Evolutionary conservation across 345 rosid genomes (phyloP).

Genomic region (Eucalyptus curtisii): DNA sequence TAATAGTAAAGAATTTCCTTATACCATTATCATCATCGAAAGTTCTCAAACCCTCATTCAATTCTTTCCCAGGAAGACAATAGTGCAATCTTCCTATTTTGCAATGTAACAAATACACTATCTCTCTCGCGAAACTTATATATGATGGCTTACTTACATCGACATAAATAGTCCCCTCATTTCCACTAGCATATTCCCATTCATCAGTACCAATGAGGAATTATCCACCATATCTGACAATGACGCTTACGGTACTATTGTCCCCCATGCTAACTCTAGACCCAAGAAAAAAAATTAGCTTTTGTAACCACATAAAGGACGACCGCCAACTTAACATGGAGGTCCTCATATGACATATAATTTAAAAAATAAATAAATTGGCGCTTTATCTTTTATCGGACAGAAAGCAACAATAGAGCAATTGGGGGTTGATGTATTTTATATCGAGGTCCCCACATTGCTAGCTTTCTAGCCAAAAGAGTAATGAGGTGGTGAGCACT

Average conservation of each 20-base stretch:
- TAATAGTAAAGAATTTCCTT: too few relatives aligned
- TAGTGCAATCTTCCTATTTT: neutral
- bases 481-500: neutral
- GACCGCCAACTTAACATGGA: neutral
- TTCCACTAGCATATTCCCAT: neutral
- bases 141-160: neutral
- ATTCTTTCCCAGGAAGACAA: neutral
- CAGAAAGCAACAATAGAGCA: neutral
- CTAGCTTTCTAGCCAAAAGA: too few relatives aligned
- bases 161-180: neutral
- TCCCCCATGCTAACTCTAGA: neutral
- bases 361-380: too few relatives aligned
- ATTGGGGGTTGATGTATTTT: too few relatives aligned
- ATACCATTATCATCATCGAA: neutral
- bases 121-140: neutral
- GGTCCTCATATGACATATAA: neutral
- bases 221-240: neutral
- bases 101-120: neutral
- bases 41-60: neutral
- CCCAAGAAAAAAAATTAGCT: neutral
- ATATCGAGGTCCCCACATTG: neutral
- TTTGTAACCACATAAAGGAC: neutral
- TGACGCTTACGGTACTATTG: neutral
- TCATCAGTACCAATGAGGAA: neutral
- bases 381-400: accelerated